Percentiles rank a stretch among this genome's conserved stretches.
Conservation (phyloP, 768 basidiomycete genomes). For the Fistulinella prunicolor region DNA sequence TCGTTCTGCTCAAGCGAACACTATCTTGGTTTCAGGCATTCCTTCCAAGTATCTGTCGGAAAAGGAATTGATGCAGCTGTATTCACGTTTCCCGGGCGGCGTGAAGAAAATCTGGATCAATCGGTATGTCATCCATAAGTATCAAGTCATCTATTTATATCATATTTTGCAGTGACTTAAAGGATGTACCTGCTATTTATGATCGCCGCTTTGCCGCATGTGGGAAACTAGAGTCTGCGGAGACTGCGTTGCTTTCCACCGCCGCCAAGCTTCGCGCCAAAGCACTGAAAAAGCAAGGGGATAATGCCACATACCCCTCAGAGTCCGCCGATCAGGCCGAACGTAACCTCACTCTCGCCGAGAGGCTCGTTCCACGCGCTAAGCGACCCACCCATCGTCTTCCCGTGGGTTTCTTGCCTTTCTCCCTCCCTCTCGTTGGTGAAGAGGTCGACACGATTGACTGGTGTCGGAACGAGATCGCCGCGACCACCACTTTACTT, state of each 20-base stretch:
- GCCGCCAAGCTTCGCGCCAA: conserved; percentile 69
- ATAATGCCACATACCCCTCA: conserved; percentile 15
- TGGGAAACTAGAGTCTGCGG: conserved; percentile 81
- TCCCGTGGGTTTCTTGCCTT: conserved; percentile 47
- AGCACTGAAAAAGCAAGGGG: conserved; percentile 44
- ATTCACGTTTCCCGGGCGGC: conserved; percentile 85
- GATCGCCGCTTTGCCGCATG: conserved; percentile 72
- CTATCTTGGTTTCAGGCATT: conserved; percentile 88
- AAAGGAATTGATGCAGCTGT: conserved; percentile 61
- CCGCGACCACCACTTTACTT: conserved; percentile 48
- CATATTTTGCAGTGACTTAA: conserved; percentile 57
- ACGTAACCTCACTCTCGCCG: conserved; percentile 37
- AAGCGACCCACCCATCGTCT: conserved; percentile 82
- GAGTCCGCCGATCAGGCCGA: conserved; percentile 28
- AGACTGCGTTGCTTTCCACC: conserved; percentile 71
- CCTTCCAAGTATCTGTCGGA: conserved; percentile 76
- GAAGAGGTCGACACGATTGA: conserved; percentile 92
- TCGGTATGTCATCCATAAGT: conserved; percentile 41
- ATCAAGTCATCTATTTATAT: background rate
- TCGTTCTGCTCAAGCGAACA: conserved; percentile 80
- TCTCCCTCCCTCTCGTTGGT: conserved; percentile 66
- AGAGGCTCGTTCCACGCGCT: conserved; percentile 60
- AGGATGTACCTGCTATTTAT: conserved; percentile 81
- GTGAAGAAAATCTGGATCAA: conserved; percentile 92
- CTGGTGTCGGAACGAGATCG: conserved; percentile 80